Evolutionary conservation across 805 yeast species (phyloP), one percentile per base, ranked within the genome.

Genomic region (Candida maesae): DNA sequence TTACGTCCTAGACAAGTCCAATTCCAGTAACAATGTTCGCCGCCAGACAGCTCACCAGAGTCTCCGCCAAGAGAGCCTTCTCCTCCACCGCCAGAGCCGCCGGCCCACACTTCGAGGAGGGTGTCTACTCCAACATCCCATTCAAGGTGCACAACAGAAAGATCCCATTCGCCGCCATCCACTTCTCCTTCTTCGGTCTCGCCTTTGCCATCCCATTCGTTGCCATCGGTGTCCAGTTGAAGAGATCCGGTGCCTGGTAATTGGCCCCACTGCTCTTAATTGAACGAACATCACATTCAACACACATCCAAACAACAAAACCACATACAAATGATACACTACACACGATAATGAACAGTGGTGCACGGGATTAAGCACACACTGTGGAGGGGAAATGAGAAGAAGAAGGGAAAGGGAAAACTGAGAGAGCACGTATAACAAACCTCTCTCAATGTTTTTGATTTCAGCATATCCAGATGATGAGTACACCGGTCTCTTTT

Each of bases 91-190:
- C 44, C 38, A 44, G 43, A 36, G 63, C 61, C 39, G 70, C 67
- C 36, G 73, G 57, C 50, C 31, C 31, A 28, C 84, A 78, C 68
- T 80, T 75, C 61, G 79, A 79, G 57, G 84, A 78, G 60, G 97
- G 97, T 60, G 81, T 82, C 35, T 93, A 93, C 81, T 73, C 84
- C 59, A 91, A 93, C 78, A 62, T 91, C 50, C 99, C 99, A 52
- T 93, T 91, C 80, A 79, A 79, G 76, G 95, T 91, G 50, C 89
- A 88, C 77, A 74, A 81, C 78, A 89, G 95, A 77, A 84, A 80
- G 72, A 76, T 91, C 52, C 98, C 97, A 53, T 89, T 76, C 65
- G 86, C 81, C 53, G 70, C 88, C 39, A 74, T 83, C 52, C 95
- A 84, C 74, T 83, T 85, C 74, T 79, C 89, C 39, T 83, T 79